A percentile compares a stretch with the other conserved stretches of the same genome.
Conservation (phyloP, 441 rosid species). For the Brassica hybrid region DNA sequence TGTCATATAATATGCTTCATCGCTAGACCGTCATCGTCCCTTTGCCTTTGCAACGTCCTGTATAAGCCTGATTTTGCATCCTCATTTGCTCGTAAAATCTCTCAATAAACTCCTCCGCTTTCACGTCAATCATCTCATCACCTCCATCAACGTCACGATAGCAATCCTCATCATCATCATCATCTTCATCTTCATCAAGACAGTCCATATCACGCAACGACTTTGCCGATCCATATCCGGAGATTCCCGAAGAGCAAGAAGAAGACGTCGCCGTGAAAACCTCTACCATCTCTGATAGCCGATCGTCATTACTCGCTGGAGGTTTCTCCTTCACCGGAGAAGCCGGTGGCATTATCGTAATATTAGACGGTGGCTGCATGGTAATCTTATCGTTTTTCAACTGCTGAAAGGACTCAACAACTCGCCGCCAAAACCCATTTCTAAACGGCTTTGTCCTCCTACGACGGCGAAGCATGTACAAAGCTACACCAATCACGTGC, state of each 20-base stretch:
- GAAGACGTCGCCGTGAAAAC: conserved; percentile 41
- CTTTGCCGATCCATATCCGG: conserved; percentile 43
- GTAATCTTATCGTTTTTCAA: conserved; percentile 38
- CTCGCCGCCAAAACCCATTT: conserved; percentile 43
- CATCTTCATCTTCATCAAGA: conserved; percentile 25
- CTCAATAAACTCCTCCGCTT: conserved; percentile 62
- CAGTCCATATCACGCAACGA: conserved; percentile 51
- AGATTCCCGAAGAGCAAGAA: conserved; percentile 34
- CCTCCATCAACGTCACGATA: conserved; percentile 34
- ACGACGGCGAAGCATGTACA: conserved; percentile 48
- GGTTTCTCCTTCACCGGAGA: conserved; percentile 5
- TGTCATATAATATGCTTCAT: neutral
- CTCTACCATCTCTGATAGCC: conserved; percentile 39
- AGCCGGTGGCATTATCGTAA: conserved; percentile 13
- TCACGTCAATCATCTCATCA: conserved; percentile 59
- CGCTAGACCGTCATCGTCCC: conserved; percentile 15
- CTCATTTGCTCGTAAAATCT: conserved; percentile 55
- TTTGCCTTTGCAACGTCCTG: conserved; percentile 18
- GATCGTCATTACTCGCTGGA: conserved; percentile 16
- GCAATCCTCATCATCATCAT: conserved; percentile 18
- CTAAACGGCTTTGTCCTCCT: conserved; percentile 36
- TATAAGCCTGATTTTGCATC: conserved; percentile 44
- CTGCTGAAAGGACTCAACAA: conserved; percentile 57
- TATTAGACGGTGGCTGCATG: conserved; percentile 13
- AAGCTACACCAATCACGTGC: conserved; percentile 47